Evolutionary conservation across 2,329 filamentous ascomycete genomes (phyloP).

Genomic region (Pyrenophora teres): DNA sequence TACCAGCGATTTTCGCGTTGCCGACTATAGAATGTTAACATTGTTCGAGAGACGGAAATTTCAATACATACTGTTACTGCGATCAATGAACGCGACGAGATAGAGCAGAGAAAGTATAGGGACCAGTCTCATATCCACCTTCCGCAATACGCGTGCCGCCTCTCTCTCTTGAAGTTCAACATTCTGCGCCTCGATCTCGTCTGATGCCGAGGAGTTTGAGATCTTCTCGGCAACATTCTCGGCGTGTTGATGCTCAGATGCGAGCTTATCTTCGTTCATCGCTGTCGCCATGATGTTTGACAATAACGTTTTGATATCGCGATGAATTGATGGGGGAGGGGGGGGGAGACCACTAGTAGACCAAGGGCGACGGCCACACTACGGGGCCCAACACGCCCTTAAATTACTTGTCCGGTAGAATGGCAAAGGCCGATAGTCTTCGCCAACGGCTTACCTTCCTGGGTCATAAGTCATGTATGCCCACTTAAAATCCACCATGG

Average conservation of each 20-base stretch:
- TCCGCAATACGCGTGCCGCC: conserved; percentile 38
- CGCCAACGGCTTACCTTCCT: conserved; percentile 12
- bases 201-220: conserved; percentile 23
- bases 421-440: conserved; percentile 13
- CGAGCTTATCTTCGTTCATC: conserved; percentile 20
- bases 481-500: conserved; percentile 1
- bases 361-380: conserved; percentile 1
- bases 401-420: conserved; percentile 16
- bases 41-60: background rate
- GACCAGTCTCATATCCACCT: conserved; percentile 42
- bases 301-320: background rate
- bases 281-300: conserved; percentile 16
- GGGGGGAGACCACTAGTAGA: background rate
- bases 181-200: conserved; percentile 32
- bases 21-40: conserved; percentile 34
- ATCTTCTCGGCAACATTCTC: conserved; percentile 36
- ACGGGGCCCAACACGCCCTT: conserved; percentile 12
- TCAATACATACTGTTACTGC: conserved; percentile 34
- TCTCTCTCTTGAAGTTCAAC: conserved; percentile 35
- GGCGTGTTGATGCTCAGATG: conserved; percentile 19
- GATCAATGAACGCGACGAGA: conserved; percentile 42
- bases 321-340: background rate
- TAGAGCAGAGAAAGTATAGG: conserved; percentile 41
- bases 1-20: conserved; percentile 51
- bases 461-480: conserved; percentile 4